Percentiles rank a stretch among this genome's conserved stretches.
These are phyloP conservation scores for Sclerospora graminicola DNA, from an alignment of 352 stramenopile genomes.

Conservation along the genomic window DNA sequence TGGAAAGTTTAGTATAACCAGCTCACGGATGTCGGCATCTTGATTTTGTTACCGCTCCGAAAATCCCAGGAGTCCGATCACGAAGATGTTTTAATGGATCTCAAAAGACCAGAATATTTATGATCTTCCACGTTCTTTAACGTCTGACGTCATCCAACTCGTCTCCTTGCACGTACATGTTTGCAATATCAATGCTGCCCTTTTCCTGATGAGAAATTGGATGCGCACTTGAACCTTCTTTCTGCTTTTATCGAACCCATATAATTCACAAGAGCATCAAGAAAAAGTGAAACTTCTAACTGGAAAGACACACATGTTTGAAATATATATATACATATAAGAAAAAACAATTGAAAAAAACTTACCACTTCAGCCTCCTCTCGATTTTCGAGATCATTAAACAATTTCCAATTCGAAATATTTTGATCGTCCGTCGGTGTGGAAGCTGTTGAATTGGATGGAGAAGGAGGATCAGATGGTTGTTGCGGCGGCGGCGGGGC, in stretches of 20 bases:
- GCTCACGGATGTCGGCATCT: no score
- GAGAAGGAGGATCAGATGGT: conserved; percentile 5
- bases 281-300: conserved; percentile 69
- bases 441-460: conserved; percentile 21
- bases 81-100: no score
- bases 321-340: background rate
- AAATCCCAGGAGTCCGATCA: no score
- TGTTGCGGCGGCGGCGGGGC: conserved; percentile 3
- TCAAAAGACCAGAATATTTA: no score
- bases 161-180: no score
- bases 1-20: no score
- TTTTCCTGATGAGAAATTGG: conserved; percentile 44
- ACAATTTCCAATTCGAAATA: conserved; percentile 81
- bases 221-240: background rate
- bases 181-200: conserved; percentile 76
- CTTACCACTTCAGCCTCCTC: conserved; percentile 71
- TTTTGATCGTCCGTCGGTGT: conserved; percentile 43
- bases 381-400: no score
- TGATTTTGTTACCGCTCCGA: no score
- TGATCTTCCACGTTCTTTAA: no score
- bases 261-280: conserved; percentile 64
- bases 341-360: conserved; percentile 3
- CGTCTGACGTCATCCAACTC: no score
- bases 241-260: conserved; percentile 54
- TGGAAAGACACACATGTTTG: conserved; percentile 4